Evolutionary conservation across 108 stramenopile species (phyloP), one percentile per base, ranked within the genome.

Genomic region (Nitzschia sp.): DNA sequence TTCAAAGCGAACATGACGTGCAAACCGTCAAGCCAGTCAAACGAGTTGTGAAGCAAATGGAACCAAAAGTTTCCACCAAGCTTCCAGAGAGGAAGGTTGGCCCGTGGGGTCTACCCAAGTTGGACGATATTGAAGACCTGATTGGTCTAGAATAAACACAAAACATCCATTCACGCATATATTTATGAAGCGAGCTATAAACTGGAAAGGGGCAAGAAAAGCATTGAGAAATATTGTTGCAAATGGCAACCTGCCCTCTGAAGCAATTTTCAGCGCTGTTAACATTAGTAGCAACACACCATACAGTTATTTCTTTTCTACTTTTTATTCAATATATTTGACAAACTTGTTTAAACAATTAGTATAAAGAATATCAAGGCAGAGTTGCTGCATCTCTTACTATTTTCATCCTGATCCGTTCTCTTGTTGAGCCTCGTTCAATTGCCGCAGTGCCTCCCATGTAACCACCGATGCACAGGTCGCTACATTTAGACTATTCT

Each of bases 401-500:
- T n/a, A n/a, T n/a, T n/a, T n/a, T n/a, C n/a, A n/a, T n/a, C n/a
- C n/a, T n/a, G n/a, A 42, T 42, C 13, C 38, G 38, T 13, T 9
- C 6, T 42, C 38, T 51, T 51, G 18, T 8, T 51, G 8, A 51
- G 49, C 49, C 8, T 4, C 21, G 4, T 66, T 58, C 66, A 25
- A 71, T 31, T 71, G 70, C 2, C 84, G 65, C 33, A 85, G 53
- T 3, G 70, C 79, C 34, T 85, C 84, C 78, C 81, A 85, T 24
- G 79, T 31, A 0, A 85, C 70, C 51, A 85, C 56, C 24, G 77
- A 69, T 45, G 78, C 84, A 48, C 84, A 85, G 33, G 74, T 85
- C 53, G 84, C 81, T 35, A 85, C 71, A 54, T 85, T 85, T 23
- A 85, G 58, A 18, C 77, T 78, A 47, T 85, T 85, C 54, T 85